A percentile compares a stretch with the other conserved stretches of the same genome.
Conservation (phyloP, 768 basidiomycete species). For the Boletus tomentosulus region DNA sequence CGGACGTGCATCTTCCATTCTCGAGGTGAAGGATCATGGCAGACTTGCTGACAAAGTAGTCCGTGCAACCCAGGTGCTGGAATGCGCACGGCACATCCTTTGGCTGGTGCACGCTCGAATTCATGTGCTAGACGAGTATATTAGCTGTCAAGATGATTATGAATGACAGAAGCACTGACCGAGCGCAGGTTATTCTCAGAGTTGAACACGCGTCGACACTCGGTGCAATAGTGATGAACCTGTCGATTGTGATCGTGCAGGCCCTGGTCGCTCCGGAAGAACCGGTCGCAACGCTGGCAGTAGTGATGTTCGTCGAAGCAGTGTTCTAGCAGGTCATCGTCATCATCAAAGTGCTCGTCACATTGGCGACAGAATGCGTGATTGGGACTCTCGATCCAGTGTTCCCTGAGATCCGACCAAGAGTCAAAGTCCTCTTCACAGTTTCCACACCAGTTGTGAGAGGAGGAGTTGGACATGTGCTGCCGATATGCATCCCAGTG, state of each 20-base stretch:
- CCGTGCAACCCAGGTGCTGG: conserved; percentile 36
- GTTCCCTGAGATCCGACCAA: conserved; percentile 38
- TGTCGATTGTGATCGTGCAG: conserved; percentile 50
- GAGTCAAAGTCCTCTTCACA: neutral
- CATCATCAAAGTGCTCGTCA: conserved; percentile 36
- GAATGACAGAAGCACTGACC: conserved; percentile 3
- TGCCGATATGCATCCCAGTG: conserved; percentile 26
- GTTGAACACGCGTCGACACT: conserved; percentile 43
- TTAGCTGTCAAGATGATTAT: neutral
- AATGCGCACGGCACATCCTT: conserved; percentile 37
- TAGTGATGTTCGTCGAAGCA: neutral
- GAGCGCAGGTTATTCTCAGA: conserved; percentile 14
- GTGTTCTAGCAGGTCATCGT: conserved; percentile 1
- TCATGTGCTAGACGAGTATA: conserved; percentile 40
- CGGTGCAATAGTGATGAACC: conserved; percentile 39
- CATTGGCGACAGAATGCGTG: conserved; percentile 49
- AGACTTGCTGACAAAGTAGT: conserved; percentile 47
- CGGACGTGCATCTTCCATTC: conserved; percentile 51
- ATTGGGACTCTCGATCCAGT: conserved; percentile 33
- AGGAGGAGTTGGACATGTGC: conserved; percentile 34
- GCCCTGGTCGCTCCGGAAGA: conserved; percentile 39
- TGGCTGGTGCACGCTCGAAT: conserved; percentile 48
- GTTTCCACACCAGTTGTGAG: conserved; percentile 42
- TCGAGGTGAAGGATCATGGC: conserved; percentile 64
- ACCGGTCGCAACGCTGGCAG: conserved; percentile 38